These are phyloP conservation scores for Apiospora arundinis DNA, from an alignment of 2,329 filamentous ascomycete species.

Conservation along the genomic window DNA sequence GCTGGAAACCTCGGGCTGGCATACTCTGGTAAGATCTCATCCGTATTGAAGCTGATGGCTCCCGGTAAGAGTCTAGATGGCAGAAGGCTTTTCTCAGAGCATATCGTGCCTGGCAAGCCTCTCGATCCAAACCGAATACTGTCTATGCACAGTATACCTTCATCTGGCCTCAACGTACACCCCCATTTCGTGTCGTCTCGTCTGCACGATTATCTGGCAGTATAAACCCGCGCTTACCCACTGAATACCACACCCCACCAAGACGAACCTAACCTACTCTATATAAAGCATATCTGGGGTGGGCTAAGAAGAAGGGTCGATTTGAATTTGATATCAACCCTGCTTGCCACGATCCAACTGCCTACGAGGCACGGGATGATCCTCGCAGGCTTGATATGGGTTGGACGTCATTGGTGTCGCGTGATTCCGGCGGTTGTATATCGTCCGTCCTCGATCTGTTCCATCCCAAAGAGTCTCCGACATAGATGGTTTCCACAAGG, in stretches of 20 bases:
- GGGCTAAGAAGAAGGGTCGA: not conserved
- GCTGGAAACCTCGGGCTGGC: not conserved
- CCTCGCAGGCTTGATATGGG: not conserved
- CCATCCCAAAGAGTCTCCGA: conserved; percentile 16
- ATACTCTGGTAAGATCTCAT: not conserved
- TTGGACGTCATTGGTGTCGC: conserved; percentile 14
- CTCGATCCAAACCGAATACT: not conserved
- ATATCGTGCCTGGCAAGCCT: not conserved
- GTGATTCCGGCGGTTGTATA: conserved; percentile 6
- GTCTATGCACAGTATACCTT: not conserved
- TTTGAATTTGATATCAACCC: conserved; percentile 17
- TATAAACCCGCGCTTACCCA: not conserved
- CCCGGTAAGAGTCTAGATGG: not conserved
- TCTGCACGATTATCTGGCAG: not conserved
- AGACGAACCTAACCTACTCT: not conserved
- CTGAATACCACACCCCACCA: not conserved
- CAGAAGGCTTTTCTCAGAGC: not conserved
- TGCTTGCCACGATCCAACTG: not conserved
- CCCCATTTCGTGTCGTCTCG: not conserved
- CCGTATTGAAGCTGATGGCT: not conserved
- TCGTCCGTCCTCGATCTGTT: conserved; percentile 14
- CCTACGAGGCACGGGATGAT: not conserved
- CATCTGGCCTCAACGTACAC: not conserved
- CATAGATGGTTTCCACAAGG: conserved; percentile 14
- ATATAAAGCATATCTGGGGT: not conserved